These are phyloP conservation scores for Pichia sp. DNA, from an alignment of 1,139 yeast species.

Conservation along the genomic window DNA sequence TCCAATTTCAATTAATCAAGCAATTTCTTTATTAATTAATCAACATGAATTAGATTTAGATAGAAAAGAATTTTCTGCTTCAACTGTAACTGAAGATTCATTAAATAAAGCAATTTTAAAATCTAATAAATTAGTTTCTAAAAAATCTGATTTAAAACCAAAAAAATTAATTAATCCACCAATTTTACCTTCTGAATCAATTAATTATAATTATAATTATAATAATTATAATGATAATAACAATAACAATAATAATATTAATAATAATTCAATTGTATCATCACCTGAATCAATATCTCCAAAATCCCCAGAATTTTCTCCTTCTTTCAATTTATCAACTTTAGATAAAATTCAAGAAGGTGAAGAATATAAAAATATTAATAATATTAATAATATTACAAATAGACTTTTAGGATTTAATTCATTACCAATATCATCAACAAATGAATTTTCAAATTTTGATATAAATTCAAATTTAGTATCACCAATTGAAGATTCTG, in stretches of 20 bases:
- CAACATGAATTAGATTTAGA: constrained; percentile 20
- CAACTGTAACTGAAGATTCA: constrained; percentile 3
- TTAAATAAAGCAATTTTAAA: neutral
- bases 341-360: constrained; percentile 9
- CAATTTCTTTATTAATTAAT: constrained; percentile 39
- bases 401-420: too few species aligned
- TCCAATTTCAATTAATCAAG: constrained; percentile 44
- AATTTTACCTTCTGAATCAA: too few species aligned
- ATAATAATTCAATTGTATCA: constrained; percentile 8
- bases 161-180: too few species aligned
- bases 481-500: constrained; percentile 9
- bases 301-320: constrained; percentile 19
- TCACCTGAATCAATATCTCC: constrained; percentile 24
- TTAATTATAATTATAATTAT: neutral
- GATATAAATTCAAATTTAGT: constrained; percentile 12
- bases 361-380: constrained; percentile 14
- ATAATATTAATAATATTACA: neutral
- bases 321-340: constrained; percentile 3
- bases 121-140: neutral
- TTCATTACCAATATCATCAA: neutral
- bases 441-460: neutral
- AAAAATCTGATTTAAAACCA: constrained; percentile 1
- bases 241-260: neutral
- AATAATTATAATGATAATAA: neutral
- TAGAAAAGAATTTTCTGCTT: constrained; percentile 5